Base-by-base conservation (phyloP, 2,329 filamentous ascomycete species). In the Aurifilum marmelostoma region DNA sequence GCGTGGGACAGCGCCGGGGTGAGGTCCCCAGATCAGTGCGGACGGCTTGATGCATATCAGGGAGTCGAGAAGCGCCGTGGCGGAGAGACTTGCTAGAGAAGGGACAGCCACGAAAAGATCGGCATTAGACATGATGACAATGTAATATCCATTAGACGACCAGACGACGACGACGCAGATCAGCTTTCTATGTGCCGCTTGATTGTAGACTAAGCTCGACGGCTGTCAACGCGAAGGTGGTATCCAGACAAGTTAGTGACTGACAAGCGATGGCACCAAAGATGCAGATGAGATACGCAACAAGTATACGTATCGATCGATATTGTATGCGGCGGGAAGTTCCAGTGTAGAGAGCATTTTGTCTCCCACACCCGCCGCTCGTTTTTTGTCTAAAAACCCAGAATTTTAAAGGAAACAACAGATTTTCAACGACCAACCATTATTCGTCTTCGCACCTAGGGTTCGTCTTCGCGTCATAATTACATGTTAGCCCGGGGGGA, bases 141-240 rank as follows among this genome's bases (percentile, higher is more conserved):
- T 63, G 60, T 63, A 63, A 63, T 67, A 67, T 67, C n/a, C 66
- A 63, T 47, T 59, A 63, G 66, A 67, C 52, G 50, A 50, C 58
- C 24, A 37, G 21, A 39, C 16, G 37, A 21, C 41, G 32, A n/a
- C 43, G 43, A 18, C 32, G 9, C 37, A 9, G 4, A 12, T 47
- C 12, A 39, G n/a, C n/a, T 50, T 56, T 16, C 16, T 34, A n/a
- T 16, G n/a, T 27, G 11, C 47, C 27, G 37, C 39, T 39, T 65
- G 63, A 34, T 3, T 37, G 18, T 59, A 43, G 4, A 5, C 21
- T n/a, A 61, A 7, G 12, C 14, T 11, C 29, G 29, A 37, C 34
- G 34, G 34, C 34, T 37, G 34, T 37, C 34, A 37, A 37, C 37
- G 37, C 37, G 2, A 11, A 39, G 9, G 11, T 9, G 2, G 37